Evolutionary conservation across 805 yeast genomes (phyloP).

Genomic region (Yarrowia divulgata): DNA sequence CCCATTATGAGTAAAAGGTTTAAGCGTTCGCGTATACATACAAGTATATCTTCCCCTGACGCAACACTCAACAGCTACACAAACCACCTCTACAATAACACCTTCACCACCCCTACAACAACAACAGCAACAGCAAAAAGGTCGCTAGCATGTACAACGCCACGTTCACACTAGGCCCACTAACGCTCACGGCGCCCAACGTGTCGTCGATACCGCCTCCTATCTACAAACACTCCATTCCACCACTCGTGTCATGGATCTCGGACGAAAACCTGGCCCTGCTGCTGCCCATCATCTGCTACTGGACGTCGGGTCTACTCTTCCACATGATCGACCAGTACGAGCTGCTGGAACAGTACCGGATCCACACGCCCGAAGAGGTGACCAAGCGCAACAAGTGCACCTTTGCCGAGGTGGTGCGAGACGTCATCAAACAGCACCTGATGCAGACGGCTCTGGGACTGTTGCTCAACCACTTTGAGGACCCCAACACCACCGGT

Average conservation of each 20-base stretch:
- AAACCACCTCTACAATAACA: background rate
- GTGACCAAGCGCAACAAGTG: slow-evolving; percentile 79
- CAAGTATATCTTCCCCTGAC: slow-evolving; percentile 16
- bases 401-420: slow-evolving; percentile 67
- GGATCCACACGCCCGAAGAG: slow-evolving; percentile 94
- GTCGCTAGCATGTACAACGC: slow-evolving; percentile 1
- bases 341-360: slow-evolving; percentile 77
- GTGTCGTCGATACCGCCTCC: slow-evolving; percentile 37
- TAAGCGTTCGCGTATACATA: slow-evolving; percentile 2
- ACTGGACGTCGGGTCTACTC: slow-evolving; percentile 78
- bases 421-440: slow-evolving; percentile 87
- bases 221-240: slow-evolving; percentile 9
- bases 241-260: slow-evolving; percentile 60
- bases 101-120: too few relatives aligned
- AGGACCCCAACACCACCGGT: slow-evolving; percentile 58
- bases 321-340: slow-evolving; percentile 79
- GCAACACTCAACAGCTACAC: background rate
- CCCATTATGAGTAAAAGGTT: slow-evolving; percentile 12
- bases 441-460: slow-evolving; percentile 81
- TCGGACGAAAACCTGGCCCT: slow-evolving; percentile 79
- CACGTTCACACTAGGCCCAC: slow-evolving; percentile 28
- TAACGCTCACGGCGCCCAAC: slow-evolving; percentile 30
- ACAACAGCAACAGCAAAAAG: too few relatives aligned
- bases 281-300: slow-evolving; percentile 76
- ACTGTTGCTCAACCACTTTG: slow-evolving; percentile 59